A percentile compares a stretch with the other conserved stretches of the same genome.
phyloP scores from a whole-genome alignment of 73 alveolate species.

The Paramecium pentaurelia region DNA sequence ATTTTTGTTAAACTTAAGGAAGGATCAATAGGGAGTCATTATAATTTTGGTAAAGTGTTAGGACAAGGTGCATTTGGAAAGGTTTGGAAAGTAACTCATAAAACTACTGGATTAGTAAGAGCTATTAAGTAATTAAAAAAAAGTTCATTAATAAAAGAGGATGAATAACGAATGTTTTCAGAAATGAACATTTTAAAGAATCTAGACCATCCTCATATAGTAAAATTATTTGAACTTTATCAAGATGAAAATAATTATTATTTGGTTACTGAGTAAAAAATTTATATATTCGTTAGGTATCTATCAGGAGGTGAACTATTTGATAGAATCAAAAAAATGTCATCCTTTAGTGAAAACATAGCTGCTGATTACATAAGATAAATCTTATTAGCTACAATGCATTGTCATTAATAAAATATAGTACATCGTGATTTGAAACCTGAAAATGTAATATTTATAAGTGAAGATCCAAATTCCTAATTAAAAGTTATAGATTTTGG shows the following conservation, averaged over 20 bases:
- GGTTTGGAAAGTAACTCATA: slow-evolving; percentile 54
- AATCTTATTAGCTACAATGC: slow-evolving; percentile 73
- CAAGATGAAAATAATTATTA: slow-evolving; percentile 77
- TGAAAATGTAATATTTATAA: slow-evolving; percentile 82
- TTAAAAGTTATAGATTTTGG: slow-evolving; percentile 95
- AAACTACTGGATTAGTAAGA: slow-evolving; percentile 54
- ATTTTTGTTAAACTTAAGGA: slow-evolving; percentile 29
- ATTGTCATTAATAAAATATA: slow-evolving; percentile 80
- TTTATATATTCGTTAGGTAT: not conserved
- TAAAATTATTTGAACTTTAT: slow-evolving; percentile 77
- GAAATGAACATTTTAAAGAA: slow-evolving; percentile 38
- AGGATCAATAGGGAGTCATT: slow-evolving; percentile 1
- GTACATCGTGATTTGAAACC: slow-evolving; percentile 94
- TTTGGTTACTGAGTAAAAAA: slow-evolving; percentile 74
- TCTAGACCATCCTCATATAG: slow-evolving; percentile 55
- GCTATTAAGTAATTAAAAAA: slow-evolving; percentile 52
- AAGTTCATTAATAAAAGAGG: slow-evolving; percentile 13
- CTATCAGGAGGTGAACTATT: slow-evolving; percentile 82
- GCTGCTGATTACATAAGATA: slow-evolving; percentile 81
- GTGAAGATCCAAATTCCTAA: slow-evolving; percentile 62
- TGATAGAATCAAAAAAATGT: slow-evolving; percentile 65
- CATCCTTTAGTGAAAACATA: slow-evolving; percentile 72
- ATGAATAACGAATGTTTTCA: slow-evolving; percentile 17
- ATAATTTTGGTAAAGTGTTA: slow-evolving; percentile 34
- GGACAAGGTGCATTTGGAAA: slow-evolving; percentile 58